Base-by-base conservation (phyloP, 768 basidiomycete genomes). In the Termitomyces sp. region DNA sequence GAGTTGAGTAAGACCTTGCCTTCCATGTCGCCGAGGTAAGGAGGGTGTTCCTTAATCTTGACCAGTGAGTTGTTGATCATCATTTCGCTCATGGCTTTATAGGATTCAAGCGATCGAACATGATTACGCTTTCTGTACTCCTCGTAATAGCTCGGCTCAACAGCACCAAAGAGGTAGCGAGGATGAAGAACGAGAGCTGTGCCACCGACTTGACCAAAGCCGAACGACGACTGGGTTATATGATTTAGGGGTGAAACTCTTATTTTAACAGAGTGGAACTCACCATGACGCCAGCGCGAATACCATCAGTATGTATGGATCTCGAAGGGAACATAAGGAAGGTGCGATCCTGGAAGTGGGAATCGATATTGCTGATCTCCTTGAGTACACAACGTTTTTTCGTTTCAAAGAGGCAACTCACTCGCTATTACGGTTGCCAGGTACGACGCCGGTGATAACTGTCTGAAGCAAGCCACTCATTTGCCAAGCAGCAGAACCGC, bases 401-500 rank as follows among this genome's bases (percentile, higher is more conserved):
- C 14, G 6, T 7, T 40, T 22, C 16, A 2, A 32, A 48, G 9
- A 18, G 8, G 9, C 46, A 16, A 84, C 92, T 76, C 77, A 94
- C 88, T 98, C 94, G 78, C 89, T 91, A 70, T 96, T 98, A 63
- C 93, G 85, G 71, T 98, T 98, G 43, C 94, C 95, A 7, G 97
- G 95, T 62, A 99, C 80, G 61, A 96, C 81, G 53, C 95, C 97
- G 46, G 86, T 85, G 61, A 78, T 80, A 60, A 99, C 80, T 12
- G 86, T 85, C 71, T 99, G 94, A 55, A 94, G 73, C 56, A 98
- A 79, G 64, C 97, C 97, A 65, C 86, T 88, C 81, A 97, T 84
- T 75, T 94, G 92, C 96, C 94, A 98, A 2, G 94, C 91, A 55
- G 96, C 96, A n/a, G 97, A 92, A 60, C 96, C 97, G 72, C 97